phyloP scores from a whole-genome alignment of 2,329 filamentous ascomycete genomes.

The Clonostachys byssicola region DNA sequence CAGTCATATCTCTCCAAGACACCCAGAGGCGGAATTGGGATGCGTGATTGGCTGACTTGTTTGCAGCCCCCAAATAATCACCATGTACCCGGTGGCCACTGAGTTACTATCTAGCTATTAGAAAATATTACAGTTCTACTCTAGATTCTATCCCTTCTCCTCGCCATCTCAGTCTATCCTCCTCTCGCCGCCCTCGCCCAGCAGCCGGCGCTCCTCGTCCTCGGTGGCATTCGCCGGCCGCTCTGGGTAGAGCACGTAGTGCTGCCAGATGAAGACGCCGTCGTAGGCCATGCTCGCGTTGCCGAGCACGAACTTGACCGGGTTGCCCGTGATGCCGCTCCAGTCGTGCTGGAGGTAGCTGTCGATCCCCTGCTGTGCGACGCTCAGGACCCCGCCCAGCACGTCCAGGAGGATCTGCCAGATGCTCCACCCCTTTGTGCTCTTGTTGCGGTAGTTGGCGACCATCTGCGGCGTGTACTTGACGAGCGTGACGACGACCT shows the following conservation, averaged over 20 bases:
- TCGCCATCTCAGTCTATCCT: background rate
- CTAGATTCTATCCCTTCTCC: too few relatives aligned
- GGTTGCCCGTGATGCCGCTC: slow-evolving; percentile 87
- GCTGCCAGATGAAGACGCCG: slow-evolving; percentile 79
- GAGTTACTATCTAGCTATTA: too few relatives aligned
- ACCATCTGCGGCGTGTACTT: slow-evolving; percentile 90
- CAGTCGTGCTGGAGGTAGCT: slow-evolving; percentile 81
- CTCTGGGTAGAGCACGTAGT: slow-evolving; percentile 71
- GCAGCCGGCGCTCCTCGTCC: slow-evolving; percentile 12
- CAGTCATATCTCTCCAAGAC: too few relatives aligned
- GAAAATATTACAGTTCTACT: too few relatives aligned
- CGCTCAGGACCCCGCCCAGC: slow-evolving; percentile 73
- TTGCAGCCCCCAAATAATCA: too few relatives aligned
- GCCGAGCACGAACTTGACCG: slow-evolving; percentile 81
- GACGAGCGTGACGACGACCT: slow-evolving; percentile 80
- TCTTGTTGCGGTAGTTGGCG: slow-evolving; percentile 79
- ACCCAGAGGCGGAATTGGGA: too few relatives aligned
- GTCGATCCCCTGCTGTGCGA: slow-evolving; percentile 80
- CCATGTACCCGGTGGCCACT: too few relatives aligned
- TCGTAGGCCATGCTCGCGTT: slow-evolving; percentile 88
- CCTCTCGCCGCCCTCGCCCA: slow-evolving; percentile 21
- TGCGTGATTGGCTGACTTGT: too few relatives aligned
- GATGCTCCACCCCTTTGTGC: slow-evolving; percentile 86
- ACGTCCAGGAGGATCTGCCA: slow-evolving; percentile 80
- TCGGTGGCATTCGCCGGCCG: background rate